These are phyloP conservation scores for Penicillium vulpinum DNA, from an alignment of 2,329 filamentous ascomycete genomes.

Conservation along the genomic window DNA sequence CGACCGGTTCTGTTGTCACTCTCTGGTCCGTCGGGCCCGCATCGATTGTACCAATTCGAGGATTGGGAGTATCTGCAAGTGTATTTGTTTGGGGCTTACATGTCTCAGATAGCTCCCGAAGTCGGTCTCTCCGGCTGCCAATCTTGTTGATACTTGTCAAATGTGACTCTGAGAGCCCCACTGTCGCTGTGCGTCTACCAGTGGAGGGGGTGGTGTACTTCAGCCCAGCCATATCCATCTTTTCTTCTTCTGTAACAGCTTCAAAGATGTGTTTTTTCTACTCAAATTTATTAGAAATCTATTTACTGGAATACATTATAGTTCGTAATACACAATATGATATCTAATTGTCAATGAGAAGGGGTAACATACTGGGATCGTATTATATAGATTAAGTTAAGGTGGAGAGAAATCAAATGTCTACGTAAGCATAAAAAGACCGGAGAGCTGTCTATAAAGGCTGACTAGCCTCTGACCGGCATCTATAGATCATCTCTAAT, in stretches of 20 bases:
- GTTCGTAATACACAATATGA: neutral
- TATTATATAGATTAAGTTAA: neutral
- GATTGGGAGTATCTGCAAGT: no score
- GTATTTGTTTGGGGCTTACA: neutral
- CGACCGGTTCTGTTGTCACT: neutral
- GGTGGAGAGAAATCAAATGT: neutral
- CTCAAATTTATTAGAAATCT: neutral
- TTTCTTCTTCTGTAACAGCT: no score
- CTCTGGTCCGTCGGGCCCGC: neutral
- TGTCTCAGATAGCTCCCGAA: slow-evolving; percentile 8
- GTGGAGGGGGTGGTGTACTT: neutral
- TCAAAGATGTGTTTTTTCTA: neutral
- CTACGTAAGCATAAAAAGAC: neutral
- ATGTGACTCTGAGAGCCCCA: neutral
- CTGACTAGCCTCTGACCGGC: neutral
- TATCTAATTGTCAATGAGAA: neutral
- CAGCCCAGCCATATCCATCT: neutral
- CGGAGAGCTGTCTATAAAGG: neutral
- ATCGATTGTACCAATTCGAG: neutral
- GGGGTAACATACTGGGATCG: neutral
- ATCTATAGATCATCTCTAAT: neutral
- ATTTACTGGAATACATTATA: no score
- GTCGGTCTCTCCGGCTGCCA: neutral
- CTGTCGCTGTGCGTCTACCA: neutral
- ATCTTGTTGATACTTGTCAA: neutral